Conservation (phyloP, 768 basidiomycete genomes). For the Terana coerulea region DNA sequence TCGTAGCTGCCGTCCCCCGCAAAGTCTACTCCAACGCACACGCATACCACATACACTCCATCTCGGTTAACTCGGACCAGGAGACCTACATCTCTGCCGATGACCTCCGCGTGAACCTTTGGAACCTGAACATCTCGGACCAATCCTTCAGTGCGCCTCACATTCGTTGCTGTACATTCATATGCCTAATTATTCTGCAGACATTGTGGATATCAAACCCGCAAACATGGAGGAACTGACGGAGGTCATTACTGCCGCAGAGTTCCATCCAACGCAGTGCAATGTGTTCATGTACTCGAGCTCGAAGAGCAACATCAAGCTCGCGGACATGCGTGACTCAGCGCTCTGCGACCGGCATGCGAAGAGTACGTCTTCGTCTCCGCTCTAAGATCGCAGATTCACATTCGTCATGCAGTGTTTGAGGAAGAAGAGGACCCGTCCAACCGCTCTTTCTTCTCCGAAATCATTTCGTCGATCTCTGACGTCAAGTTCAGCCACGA, state of each 20-base stretch:
- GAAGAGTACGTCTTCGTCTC: conserved; percentile 65
- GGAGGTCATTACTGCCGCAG: conserved; percentile 99
- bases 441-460: conserved; percentile 97
- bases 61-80: conserved; percentile 98
- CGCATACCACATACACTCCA: conserved; percentile 99
- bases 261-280: conserved; percentile 97
- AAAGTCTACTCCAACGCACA: conserved; percentile 99
- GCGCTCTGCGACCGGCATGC: conserved; percentile 95
- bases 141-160: conserved; percentile 91
- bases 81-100: conserved; percentile 99
- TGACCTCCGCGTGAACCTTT: conserved; percentile 94
- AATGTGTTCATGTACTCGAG: conserved; percentile 99
- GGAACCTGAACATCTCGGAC: conserved; percentile 98
- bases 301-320: conserved; percentile 99
- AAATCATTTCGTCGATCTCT: conserved; percentile 99
- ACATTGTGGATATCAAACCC: conserved; percentile 99
- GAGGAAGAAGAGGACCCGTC: conserved; percentile 99
- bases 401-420: conserved; percentile 58
- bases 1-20: conserved; percentile 96
- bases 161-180: neutral
- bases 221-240: conserved; percentile 99
- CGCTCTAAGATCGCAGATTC: conserved; percentile 1
- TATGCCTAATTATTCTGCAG: conserved; percentile 38
- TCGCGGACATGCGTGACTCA: conserved; percentile 98
- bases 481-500: conserved; percentile 99